Conservation (phyloP, 2,329 filamentous ascomycete genomes). For the Celoporthe dispersa region DNA sequence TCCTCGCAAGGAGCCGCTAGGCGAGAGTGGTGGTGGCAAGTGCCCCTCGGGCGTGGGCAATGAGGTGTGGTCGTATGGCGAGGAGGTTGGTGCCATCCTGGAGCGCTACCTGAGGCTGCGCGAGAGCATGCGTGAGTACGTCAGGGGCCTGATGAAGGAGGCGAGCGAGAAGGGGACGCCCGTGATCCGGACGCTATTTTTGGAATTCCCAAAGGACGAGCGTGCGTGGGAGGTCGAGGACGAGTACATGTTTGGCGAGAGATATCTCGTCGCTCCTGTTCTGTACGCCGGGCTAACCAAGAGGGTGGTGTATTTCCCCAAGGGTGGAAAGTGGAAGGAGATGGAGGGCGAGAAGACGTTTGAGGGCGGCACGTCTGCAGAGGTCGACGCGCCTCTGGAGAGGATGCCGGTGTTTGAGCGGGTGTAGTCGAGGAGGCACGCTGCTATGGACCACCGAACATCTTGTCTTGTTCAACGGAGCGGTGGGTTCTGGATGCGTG, state of each 20-base stretch:
- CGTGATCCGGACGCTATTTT: slow-evolving; percentile 66
- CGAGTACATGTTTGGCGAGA: slow-evolving; percentile 67
- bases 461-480: too few species aligned
- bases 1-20: slow-evolving; percentile 49
- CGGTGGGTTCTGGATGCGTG: too few species aligned
- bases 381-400: slow-evolving; percentile 28
- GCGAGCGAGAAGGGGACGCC: slow-evolving; percentile 64
- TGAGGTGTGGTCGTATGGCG: slow-evolving; percentile 70
- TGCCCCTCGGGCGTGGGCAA: slow-evolving; percentile 59
- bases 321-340: slow-evolving; percentile 33
- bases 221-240: slow-evolving; percentile 60
- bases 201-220: slow-evolving; percentile 63
- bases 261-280: slow-evolving; percentile 63
- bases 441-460: too few species aligned
- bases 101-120: slow-evolving; percentile 62
- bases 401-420: slow-evolving; percentile 28
- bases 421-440: background rate
- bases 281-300: slow-evolving; percentile 51
- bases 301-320: slow-evolving; percentile 57
- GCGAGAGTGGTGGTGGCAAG: slow-evolving; percentile 43
- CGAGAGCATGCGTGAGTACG: slow-evolving; percentile 63
- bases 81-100: slow-evolving; percentile 63
- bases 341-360: slow-evolving; percentile 23
- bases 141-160: slow-evolving; percentile 59
- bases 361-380: slow-evolving; percentile 22